Base-by-base conservation (phyloP, 495 filamentous ascomycete species). In the Daldinia childiae region DNA sequence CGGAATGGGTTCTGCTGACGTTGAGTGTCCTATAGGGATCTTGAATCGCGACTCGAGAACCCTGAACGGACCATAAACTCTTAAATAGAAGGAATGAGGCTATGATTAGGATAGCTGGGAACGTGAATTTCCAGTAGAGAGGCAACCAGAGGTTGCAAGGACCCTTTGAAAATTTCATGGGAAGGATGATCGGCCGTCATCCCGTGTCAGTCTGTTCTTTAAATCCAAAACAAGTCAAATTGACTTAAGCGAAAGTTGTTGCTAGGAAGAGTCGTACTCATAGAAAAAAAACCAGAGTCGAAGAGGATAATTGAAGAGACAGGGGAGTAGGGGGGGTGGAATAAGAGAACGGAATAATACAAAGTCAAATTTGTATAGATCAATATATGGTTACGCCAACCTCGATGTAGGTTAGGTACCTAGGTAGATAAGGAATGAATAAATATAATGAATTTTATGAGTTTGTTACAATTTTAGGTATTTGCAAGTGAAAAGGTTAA, bases 91-190 rank as follows among this genome's bases (percentile, higher is more conserved):
- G 14, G 36, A 54, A 55, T 2, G 54, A 62, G 9, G 52, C 3
- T 24, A 61, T 34, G 39, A 73, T 21, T 9, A 69, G 14, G 48
- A 69, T 32, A 8, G 56, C 57, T 17, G 68, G 62, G 50, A 73
- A 27, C 3, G 68, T 29, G 41, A 65, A 58, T 39, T 41, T 73
- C 71, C 71, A 73, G 58, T 66, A 73, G 58, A 17, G 45, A 19
- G 66, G 66, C 66, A 66, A 45, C 66, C 58, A 55, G 26, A 63
- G 62, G 66, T 54, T 66, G 58, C 62, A 43, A 45, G 48, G 34
- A 34, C 66, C 65, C 58, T 63, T 73, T 39, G 36, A 58, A 56
- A 54, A 26, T 58, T 32, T 51, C 71, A 73, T 73, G 59, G 27
- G 62, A 41, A 41, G 50, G 38, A 58, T n/a, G 32, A 62, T 67